These are phyloP conservation scores for Colletotrichum liriopes DNA, from an alignment of 2,329 filamentous ascomycete species.

Conservation along the genomic window DNA sequence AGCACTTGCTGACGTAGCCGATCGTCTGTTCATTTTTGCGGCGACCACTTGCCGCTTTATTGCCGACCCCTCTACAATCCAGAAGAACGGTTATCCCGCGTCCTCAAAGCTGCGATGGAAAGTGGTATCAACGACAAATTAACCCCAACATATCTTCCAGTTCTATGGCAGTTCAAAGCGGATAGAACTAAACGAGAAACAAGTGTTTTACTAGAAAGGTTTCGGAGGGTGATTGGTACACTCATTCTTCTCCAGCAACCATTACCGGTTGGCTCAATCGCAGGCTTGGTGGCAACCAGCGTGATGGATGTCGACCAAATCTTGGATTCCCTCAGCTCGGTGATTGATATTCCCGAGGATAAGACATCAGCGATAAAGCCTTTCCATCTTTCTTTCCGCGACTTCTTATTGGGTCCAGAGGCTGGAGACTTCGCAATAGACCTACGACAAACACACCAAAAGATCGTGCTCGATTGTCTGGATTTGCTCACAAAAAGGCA, in stretches of 20 bases:
- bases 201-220: neutral
- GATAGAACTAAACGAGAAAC: neutral
- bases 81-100: neutral
- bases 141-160: neutral
- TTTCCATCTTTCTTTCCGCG: slow-evolving; percentile 8
- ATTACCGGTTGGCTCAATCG: neutral
- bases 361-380: neutral
- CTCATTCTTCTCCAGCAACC: slow-evolving; percentile 15
- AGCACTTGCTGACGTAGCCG: slow-evolving; percentile 18
- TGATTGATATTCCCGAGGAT: neutral
- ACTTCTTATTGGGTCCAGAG: slow-evolving; percentile 8
- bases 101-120: neutral
- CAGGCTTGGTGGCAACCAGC: neutral
- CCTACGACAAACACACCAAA: neutral
- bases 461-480: slow-evolving; percentile 1
- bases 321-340: neutral
- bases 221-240: slow-evolving; percentile 2
- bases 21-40: slow-evolving; percentile 46
- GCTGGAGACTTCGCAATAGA: slow-evolving; percentile 7
- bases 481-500: too few relatives aligned
- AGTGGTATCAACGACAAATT: slow-evolving; percentile 6
- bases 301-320: neutral
- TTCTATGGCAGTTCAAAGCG: neutral
- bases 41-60: slow-evolving; percentile 43
- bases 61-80: neutral